Evolutionary conservation across 1,284 basidiomycete species (phyloP).

Genomic region (Golubevia sp.): DNA sequence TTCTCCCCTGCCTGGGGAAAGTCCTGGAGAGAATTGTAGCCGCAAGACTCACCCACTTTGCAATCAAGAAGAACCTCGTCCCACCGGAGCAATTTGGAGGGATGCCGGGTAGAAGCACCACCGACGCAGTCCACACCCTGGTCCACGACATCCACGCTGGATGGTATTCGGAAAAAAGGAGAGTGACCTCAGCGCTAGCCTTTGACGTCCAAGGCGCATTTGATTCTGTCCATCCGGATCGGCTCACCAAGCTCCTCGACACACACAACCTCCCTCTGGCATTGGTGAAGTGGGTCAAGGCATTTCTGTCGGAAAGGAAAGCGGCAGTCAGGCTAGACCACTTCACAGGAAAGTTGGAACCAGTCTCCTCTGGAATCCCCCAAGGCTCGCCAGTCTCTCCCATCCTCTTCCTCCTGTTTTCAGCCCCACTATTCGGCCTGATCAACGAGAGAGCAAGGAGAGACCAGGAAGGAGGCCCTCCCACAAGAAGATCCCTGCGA

Average conservation of each 20-base stretch:
- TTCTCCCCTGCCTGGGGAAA: conserved; percentile 1
- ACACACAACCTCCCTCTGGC: background rate
- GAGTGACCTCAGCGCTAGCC: background rate
- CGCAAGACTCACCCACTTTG: background rate
- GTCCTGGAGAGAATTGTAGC: conserved; percentile 2
- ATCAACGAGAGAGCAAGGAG: background rate
- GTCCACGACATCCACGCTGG: conserved; percentile 2
- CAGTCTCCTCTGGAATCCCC: background rate
- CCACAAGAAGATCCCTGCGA: no score
- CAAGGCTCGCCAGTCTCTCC: conserved; percentile 1
- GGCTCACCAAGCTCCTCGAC: background rate
- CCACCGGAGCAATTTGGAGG: conserved; percentile 2
- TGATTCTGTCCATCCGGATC: background rate
- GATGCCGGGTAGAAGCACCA: background rate
- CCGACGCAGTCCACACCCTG: background rate
- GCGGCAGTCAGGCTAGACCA: background rate
- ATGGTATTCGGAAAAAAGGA: background rate
- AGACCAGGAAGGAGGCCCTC: no score
- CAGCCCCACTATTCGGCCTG: background rate
- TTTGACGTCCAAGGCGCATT: conserved; percentile 4
- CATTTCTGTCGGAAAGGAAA: background rate
- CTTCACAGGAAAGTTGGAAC: background rate
- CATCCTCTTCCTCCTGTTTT: conserved; percentile 2
- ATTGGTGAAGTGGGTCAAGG: background rate
- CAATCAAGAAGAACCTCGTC: background rate